Evolutionary conservation across 2,329 filamentous ascomycete species (phyloP).

Genomic region (Tolypocladium ovalisporum): DNA sequence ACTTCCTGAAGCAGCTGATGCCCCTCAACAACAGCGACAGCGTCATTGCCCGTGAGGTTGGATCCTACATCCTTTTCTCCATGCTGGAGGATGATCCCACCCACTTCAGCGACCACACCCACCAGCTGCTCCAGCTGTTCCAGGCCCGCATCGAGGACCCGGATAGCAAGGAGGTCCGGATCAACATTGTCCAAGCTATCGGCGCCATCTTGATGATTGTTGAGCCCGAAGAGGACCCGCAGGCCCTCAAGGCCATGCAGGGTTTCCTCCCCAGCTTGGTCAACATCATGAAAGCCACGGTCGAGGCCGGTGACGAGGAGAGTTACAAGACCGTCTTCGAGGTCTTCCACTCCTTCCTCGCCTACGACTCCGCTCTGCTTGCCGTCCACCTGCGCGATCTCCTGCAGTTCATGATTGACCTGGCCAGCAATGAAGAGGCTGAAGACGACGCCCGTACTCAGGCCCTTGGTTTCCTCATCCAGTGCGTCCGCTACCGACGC

Average conservation of each 20-base stretch:
- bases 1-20: constrained; percentile 69
- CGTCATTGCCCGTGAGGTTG: constrained; percentile 76
- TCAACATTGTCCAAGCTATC: constrained; percentile 88
- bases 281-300: constrained; percentile 72
- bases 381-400: constrained; percentile 82
- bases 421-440: constrained; percentile 64
- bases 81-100: constrained; percentile 82
- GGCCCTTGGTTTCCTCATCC: constrained; percentile 87
- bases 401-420: constrained; percentile 85
- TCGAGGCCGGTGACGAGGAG: constrained; percentile 74
- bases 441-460: constrained; percentile 83
- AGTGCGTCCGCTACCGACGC: constrained; percentile 83
- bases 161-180: constrained; percentile 81
- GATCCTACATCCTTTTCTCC: constrained; percentile 86
- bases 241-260: constrained; percentile 65
- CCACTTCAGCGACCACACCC: constrained; percentile 70
- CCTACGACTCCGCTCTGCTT: constrained; percentile 76
- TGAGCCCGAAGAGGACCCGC: constrained; percentile 73
- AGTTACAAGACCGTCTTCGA: constrained; percentile 86
- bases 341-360: constrained; percentile 90
- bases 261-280: constrained; percentile 80
- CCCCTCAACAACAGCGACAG: constrained; percentile 67
- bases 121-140: constrained; percentile 74
- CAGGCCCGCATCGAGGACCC: constrained; percentile 79
- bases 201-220: constrained; percentile 80